Base-by-base conservation (phyloP, 2,329 filamentous ascomycete genomes). In the Aspergillus costaricaensis region DNA sequence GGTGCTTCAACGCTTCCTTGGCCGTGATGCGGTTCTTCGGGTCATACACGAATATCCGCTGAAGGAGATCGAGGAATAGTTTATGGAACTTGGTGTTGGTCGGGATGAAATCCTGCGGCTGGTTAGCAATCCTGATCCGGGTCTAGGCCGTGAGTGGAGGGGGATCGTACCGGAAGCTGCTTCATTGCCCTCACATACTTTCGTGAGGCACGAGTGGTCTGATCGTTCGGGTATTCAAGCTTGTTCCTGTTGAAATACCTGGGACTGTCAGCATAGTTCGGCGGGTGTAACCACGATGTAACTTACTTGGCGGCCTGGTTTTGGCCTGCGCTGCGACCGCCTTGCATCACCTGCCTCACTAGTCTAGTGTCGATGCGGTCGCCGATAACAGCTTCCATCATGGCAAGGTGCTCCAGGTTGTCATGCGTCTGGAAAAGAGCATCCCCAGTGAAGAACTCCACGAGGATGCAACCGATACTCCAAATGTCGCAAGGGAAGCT, bases 171-270 rank as follows among this genome's bases (percentile, higher is more conserved):
- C 57, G 80, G 78, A 57, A 87, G 77, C 64, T 81, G 81, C 75
- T 88, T 88, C 86, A 89, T 89, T n/a, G 85, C 85, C 67, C 85
- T 85, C 61, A 89, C 86, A 68, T 88, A 89, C 76, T 88, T 88
- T 67, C 81, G 82, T 21, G 85, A 88, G 23, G 85, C 84, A 65
- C 85, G 84, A 14, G 85, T 84, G 1, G 86, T 89, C 54, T 88
- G 86, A 6, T 76, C 76, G 64, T 87, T 86, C 0, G 86, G 86
- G 68, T 89, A 89, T 67, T 87, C 85, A 38, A 89, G 79, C 68
- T 83, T 85, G 58, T 80, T 81, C 55, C 81, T 73, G 55, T 72
- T 80, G 76, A 87, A 87, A 67, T 85, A 85, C 63, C 82, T 83
- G 65, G 62, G 7, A 54, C 21, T 64, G 66, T 82, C 69, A 81